Evolutionary conservation across 2,329 filamentous ascomycete species (phyloP), one percentile per base, ranked within the genome.

Genomic region (Macrophomina pseudophaseolina): DNA sequence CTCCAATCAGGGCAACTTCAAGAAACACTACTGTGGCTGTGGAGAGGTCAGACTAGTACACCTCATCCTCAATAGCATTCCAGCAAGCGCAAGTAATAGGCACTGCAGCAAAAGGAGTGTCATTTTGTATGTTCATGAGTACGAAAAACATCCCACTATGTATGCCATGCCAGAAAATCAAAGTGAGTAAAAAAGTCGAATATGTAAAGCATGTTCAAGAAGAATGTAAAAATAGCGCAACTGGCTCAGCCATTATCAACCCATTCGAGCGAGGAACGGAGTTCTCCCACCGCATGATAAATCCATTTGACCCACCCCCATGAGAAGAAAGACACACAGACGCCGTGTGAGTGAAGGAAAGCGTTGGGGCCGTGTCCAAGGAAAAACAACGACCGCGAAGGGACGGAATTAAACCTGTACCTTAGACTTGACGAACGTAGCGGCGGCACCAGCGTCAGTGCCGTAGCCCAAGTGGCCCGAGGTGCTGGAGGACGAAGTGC

Each of bases 401-500:
- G 38, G 44, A 9, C 32, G 18, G 30, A 38, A 38, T 49, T 62
- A 62, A 5, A 44, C 62, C 12, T 23, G 11, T 9, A 52, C 48
- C 48, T 64, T 64, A 23, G 33, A 38, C 63, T 65, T 73, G 23
- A 72, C 71, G 40, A 71, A 75, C 0, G 69, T 65, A n/a, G 74
- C 74, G 5, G 74, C 74, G 8, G 70, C 68, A 23, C 72, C 71
- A 6, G 72, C 74, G 46, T 69, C 69, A 35, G 67, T 72, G 11
- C 74, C 74, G 46, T 76, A 76, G 68, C 73, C 74, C 9, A 74
- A 46, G 68, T 76, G 74, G 28, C 72, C 70, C 5, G 74, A 73
- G 54, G 70, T 70, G 8, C 71, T 72, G 12, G 42, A 42, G 7
- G 63, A 54, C 9, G 28, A 18, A 35, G 49, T 9, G 1, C 63